Conservation (phyloP, 2,329 filamentous ascomycete species). For the Alternaria sp. region DNA sequence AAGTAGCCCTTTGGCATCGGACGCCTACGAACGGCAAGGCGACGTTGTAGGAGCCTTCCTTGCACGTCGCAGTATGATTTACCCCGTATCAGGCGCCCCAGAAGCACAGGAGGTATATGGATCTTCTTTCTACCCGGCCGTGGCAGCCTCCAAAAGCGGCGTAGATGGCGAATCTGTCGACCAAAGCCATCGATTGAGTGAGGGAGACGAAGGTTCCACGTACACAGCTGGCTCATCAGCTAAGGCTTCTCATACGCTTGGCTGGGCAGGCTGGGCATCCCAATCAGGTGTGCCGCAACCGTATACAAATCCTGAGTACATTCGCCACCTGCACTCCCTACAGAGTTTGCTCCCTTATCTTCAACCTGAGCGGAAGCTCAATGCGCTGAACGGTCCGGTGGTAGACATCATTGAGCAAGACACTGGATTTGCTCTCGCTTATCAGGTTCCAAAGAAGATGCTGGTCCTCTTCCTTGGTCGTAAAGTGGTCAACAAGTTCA, state of each 20-base stretch:
- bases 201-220: conserved; percentile 3
- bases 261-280: neutral
- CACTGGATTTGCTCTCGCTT: conserved; percentile 8
- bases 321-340: conserved; percentile 30
- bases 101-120: neutral
- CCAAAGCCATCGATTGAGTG: neutral
- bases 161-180: neutral
- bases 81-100: neutral
- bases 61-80: conserved; percentile 2
- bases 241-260: neutral
- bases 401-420: conserved; percentile 29
- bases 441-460: conserved; percentile 28
- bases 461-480: conserved; percentile 32
- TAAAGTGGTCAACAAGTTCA: conserved; percentile 21
- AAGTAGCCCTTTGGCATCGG: neutral
- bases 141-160: neutral
- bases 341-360: conserved; percentile 25
- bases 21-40: conserved; percentile 5
- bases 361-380: conserved; percentile 23
- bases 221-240: neutral
- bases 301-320: conserved; percentile 30
- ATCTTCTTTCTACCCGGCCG: neutral
- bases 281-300: neutral
- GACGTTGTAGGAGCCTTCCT: conserved; percentile 24
- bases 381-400: conserved; percentile 11